Base-by-base conservation (phyloP, 345 rosid species). In the Lepidium africanum region DNA sequence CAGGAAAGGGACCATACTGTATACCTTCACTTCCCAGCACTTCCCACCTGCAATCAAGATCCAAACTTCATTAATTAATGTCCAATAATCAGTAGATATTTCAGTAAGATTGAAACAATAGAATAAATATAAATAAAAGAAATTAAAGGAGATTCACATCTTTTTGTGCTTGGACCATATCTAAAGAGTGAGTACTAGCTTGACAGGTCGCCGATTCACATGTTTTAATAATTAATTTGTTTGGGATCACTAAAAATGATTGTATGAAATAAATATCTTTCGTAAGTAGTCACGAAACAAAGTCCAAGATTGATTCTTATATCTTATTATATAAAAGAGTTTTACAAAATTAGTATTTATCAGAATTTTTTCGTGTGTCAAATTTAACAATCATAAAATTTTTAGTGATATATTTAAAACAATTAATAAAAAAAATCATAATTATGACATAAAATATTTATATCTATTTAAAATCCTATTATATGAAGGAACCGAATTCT, bases 1-100 rank as follows among this genome's bases (percentile, higher is more conserved):
- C 94, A 0, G 97, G 98, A 64, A 93, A 93, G 49, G 98, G 98
- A 11, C 88, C 94, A 69, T 93, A 93, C 37, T 90, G 97, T 65
- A 93, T 87, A 12, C 89, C 98, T 72, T 81, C 86, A 2, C 75
- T 83, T 77, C 88, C 94, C 45, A 78, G 67, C 33, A 81, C 79
- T 77, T 84, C 78, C 98, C 98, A 93, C 82, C 98, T 93, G 77
- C 57, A 67, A 61, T 16, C 76, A 33, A 50, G 35, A 51, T 16
- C 25, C 23, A 59, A 51, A 61, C 33, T 13, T 55, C 59, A 46
- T 16, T 27, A 16, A 25, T 30, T 11, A 50, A 17, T 10, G 36
- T n/a, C 3, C 25, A 49, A 41, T 52, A n/a, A 14, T 10, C 4
- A 47, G 2, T 32, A 47, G 7, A 30, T 30, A 13, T 6, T 49